Base-by-base conservation (phyloP, 352 stramenopile species). In the Globisporangium acanthophoron region DNA sequence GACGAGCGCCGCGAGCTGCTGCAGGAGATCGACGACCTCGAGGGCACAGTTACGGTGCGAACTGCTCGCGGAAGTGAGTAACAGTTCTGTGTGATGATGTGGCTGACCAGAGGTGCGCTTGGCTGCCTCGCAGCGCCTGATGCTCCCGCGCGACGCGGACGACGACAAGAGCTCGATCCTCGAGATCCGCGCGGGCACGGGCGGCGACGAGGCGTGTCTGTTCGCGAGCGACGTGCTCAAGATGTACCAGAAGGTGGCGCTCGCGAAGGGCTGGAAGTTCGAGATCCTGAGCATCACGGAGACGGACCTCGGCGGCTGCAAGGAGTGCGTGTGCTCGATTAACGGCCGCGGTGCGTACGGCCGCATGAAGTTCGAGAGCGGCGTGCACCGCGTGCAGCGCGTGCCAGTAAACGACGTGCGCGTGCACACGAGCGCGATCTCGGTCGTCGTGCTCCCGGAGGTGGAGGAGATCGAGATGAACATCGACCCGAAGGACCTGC, bases 351-450 rank as follows among this genome's bases (percentile, higher is more conserved):
- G 73, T 11, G 96, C 96, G 0, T 99, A 97, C 64, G 97, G 90
- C n/a, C 96, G 96, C 70, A 88, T 99, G 60, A 99, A 99, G 68
- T 99, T 97, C 72, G 97, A 99, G 69, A 97, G 90, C 37, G 97
- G 97, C 49, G 96, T 99, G 5, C 97, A 99, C 74, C 88, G 97
- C 52, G 96, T 99, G 16, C 96, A 99, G 72, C 87, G 97, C 31
- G 96, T 99, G 44, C 97, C 97, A 2, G 80, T 97, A 35, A 99
- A 98, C 62, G 94, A 98, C 69, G 85, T 90, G 35, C 87, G 97
- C 15, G 92, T 99, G 7, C 97, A 99, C 77, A 99, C 97, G 13
- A 98, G 90, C 58, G 98, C 96, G 13, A 93, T 98, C 16, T 98
- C 96, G n/a, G 96, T 99, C 24, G 96, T 97, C 24, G 92, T 99